Evolutionary conservation across 495 filamentous ascomycete species (phyloP).

Genomic region (Cladorrhinum samala): DNA sequence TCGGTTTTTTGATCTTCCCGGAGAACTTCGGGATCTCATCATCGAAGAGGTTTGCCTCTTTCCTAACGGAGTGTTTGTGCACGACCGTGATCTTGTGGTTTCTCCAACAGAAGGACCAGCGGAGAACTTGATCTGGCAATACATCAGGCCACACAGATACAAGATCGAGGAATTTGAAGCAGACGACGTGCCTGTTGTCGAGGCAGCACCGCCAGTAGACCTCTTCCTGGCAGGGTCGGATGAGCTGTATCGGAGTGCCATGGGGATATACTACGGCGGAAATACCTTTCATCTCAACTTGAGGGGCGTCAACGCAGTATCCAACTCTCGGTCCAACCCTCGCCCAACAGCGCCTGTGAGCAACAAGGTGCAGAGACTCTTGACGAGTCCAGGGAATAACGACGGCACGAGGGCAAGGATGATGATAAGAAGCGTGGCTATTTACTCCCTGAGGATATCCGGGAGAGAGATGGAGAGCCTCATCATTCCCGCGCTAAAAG

Average conservation of each 20-base stretch:
- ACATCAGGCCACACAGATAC: neutral
- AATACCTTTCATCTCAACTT: constrained; percentile 30
- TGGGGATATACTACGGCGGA: constrained; percentile 28
- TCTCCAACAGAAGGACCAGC: neutral
- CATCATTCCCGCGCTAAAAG: constrained; percentile 2
- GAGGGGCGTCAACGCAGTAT: too few species aligned
- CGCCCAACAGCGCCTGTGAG: constrained; percentile 4
- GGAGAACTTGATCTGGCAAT: neutral
- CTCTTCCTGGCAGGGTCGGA: constrained; percentile 30
- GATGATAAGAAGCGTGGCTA: constrained; percentile 21
- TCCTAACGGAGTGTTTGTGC: constrained; percentile 8
- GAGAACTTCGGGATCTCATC: constrained; percentile 17
- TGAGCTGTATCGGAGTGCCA: constrained; percentile 29
- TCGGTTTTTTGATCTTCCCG: constrained; percentile 15
- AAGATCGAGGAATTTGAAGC: neutral
- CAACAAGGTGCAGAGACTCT: neutral
- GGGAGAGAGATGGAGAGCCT: constrained; percentile 12
- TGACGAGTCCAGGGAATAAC: neutral
- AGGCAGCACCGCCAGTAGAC: constrained; percentile 13
- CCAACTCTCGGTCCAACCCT: constrained; percentile 16
- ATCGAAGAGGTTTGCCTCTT: constrained; percentile 12
- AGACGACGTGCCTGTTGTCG: neutral
- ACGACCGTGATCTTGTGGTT: neutral
- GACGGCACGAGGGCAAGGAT: too few species aligned
- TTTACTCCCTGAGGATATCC: constrained; percentile 25